phyloP scores from a whole-genome alignment of 2,329 filamentous ascomycete species.

The Botrytis sinoallii region DNA sequence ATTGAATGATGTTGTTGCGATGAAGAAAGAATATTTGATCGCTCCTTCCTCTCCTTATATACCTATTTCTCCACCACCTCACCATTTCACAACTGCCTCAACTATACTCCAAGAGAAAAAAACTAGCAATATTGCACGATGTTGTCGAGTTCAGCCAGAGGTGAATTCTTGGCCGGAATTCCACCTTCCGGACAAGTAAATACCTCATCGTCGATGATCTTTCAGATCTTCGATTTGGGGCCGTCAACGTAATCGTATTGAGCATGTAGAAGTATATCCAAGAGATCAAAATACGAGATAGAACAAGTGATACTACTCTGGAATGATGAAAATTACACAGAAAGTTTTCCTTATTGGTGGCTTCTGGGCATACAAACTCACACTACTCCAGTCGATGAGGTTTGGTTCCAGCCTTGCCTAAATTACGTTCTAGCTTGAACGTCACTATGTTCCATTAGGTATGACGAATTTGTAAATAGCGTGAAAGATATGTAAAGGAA shows the following conservation, averaged over 20 bases:
- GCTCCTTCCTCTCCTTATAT: constrained; percentile 13
- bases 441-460: background rate
- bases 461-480: constrained; percentile 2
- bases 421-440: constrained; percentile 5
- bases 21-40: background rate
- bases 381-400: background rate
- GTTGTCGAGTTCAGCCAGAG: background rate
- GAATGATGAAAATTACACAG: background rate
- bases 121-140: background rate
- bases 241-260: background rate
- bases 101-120: background rate
- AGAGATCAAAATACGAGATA: constrained; percentile 3
- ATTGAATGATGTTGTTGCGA: background rate
- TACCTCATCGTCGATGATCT: constrained; percentile 14
- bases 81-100: background rate
- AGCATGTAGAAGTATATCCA: background rate
- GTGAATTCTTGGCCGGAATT: background rate
- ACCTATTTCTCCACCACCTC: background rate
- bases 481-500: background rate
- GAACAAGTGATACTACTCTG: constrained; percentile 1
- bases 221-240: background rate
- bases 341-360: background rate
- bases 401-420: background rate
- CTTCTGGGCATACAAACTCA: background rate
- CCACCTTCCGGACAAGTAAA: background rate